These are phyloP conservation scores for Phytophthora sojae DNA, from an alignment of 352 stramenopile genomes.

Conservation along the genomic window DNA sequence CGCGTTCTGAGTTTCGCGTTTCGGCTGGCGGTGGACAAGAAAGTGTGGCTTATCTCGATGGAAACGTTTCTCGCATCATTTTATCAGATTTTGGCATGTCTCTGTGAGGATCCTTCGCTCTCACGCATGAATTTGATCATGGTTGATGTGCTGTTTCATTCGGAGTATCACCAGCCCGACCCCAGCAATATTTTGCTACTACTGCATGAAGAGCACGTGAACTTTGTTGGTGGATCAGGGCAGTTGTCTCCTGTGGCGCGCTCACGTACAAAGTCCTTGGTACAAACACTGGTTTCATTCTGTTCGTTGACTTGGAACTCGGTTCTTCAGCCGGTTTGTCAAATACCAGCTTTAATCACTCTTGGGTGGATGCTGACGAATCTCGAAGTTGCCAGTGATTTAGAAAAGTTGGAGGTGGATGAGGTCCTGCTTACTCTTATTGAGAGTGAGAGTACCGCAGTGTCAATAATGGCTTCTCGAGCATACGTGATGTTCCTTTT, in stretches of 20 bases:
- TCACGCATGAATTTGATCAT: conserved; percentile 19
- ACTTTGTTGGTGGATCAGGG: conserved; percentile 27
- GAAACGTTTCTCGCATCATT: conserved; percentile 25
- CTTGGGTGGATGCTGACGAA: conserved; percentile 29
- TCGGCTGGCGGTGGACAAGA: conserved; percentile 31
- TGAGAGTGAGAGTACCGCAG: conserved; percentile 11
- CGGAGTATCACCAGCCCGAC: not conserved
- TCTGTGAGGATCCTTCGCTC: conserved; percentile 12
- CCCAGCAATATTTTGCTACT: not conserved
- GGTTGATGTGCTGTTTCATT: conserved; percentile 15
- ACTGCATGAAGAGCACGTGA: conserved; percentile 29
- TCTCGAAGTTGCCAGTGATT: conserved; percentile 20
- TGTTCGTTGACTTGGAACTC: conserved; percentile 33
- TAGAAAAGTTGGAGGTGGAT: conserved; percentile 24
- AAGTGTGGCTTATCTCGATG: conserved; percentile 30
- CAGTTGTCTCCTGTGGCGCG: conserved; percentile 20
- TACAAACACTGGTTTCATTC: conserved; percentile 29
- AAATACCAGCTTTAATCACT: conserved; percentile 26
- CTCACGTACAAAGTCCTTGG: conserved; percentile 32
- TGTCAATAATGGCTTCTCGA: conserved; percentile 24
- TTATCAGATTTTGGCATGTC: conserved; percentile 25
- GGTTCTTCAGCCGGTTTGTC: conserved; percentile 21
- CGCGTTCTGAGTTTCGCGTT: conserved; percentile 30
- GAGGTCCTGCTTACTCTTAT: conserved; percentile 28
- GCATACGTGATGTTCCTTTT: conserved; percentile 13